These are phyloP conservation scores for Scedosporium apiospermum DNA, from an alignment of 2,329 filamentous ascomycete species.

Conservation along the genomic window DNA sequence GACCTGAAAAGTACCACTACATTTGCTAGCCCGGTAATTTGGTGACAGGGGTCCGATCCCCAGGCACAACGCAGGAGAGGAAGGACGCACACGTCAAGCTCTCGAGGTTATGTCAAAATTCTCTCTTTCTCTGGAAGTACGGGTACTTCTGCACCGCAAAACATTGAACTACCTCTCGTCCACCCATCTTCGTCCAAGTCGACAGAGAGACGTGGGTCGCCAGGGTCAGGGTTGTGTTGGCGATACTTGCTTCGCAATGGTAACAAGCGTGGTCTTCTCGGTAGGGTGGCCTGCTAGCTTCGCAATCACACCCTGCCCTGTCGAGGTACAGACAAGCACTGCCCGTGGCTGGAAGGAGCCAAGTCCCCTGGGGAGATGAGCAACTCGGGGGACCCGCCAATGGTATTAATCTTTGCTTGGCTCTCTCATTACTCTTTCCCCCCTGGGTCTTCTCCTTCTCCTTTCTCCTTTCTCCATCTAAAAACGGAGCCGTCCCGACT, in stretches of 20 bases:
- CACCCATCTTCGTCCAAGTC: not conserved
- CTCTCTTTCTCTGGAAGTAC: not conserved
- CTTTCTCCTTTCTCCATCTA: slow-evolving; percentile 3
- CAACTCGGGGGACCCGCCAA: not conserved
- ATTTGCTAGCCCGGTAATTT: not conserved
- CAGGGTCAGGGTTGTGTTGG: not conserved
- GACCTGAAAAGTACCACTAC: not conserved
- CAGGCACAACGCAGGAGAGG: not conserved
- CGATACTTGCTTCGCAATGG: not conserved
- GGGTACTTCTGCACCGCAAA: not conserved
- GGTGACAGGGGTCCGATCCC: not conserved
- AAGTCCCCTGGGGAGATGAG: slow-evolving; percentile 1
- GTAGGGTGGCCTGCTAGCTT: not conserved
- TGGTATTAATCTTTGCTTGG: not conserved
- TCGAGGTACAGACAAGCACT: not conserved
- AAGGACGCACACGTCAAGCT: not conserved
- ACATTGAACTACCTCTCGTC: not conserved
- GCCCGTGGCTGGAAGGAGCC: not conserved
- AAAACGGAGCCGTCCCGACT: not conserved
- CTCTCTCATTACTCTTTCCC: not conserved
- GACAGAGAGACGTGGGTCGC: not conserved
- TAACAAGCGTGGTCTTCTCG: not conserved
- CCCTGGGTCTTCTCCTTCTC: not conserved
- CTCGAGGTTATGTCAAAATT: not conserved
- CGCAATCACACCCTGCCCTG: not conserved